Base-by-base conservation (phyloP, 306 rosid genomes). In the Castanea mollissima region DNA sequence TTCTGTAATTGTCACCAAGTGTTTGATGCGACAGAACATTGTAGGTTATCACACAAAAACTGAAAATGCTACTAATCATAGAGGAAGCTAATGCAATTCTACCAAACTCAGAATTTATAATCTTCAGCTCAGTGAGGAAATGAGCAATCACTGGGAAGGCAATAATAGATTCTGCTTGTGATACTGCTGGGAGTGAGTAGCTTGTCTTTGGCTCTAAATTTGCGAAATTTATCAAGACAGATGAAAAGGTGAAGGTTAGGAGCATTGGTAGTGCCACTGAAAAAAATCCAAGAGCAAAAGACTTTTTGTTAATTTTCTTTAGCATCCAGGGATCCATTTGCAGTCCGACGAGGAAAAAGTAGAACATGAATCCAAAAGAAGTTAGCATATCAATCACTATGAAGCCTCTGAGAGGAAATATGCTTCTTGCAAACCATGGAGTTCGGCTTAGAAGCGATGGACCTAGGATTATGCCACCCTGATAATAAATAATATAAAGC, bases 381-480 rank as follows among this genome's bases (percentile, higher is more conserved):
- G 87, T 75, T 21, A 83, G 5, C 1, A 76, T 23, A 25, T 87
- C 90, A 3, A 87, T 76, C 38, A 76, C 4, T 49, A 87, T 2
- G 73, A 83, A 71, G 41, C 90, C 73, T 51, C 78, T 75, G 41
- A 75, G 32, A 1, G 87, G 90, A 46, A 87, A 87, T 23, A 81
- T 5, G 0, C 11, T 9, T 1, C 21, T 2, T n/a, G 5, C 65
- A 55, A 83, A 78, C 34, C 20, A 9, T 5, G 18, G 10, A 59
- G 11, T 72, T 69, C 75, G 55, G 72, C 82, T 72, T 6, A 87
- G 38, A 80, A 74, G 73, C n/a, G 78, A 83, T 21, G 84, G 83
- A 49, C 90, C 87, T 29, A 83, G 73, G 19, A 83, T 21, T 38
- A 81, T 27, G 55, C 87, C 79, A 32, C 87, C 87, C 87, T 86